Percentiles rank a stretch among this genome's conserved stretches.
phyloP scores from a whole-genome alignment of 768 basidiomycete species.

The Termitomyces sp. region DNA sequence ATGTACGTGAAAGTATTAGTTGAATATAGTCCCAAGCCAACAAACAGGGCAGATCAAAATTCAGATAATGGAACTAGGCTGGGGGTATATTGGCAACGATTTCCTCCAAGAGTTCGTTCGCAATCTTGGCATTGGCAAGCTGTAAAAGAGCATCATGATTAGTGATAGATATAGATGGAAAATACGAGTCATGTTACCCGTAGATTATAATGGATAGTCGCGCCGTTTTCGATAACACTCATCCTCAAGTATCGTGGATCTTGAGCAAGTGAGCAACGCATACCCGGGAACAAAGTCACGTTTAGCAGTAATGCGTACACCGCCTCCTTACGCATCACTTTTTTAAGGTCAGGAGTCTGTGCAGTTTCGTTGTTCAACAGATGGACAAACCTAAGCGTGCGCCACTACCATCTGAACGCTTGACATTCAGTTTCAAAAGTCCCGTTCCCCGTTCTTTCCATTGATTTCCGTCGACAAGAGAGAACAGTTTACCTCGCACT shows the following conservation, averaged over 20 bases:
- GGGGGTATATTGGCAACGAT: constrained; percentile 45
- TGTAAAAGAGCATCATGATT: constrained; percentile 20
- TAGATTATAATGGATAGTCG: constrained; percentile 68
- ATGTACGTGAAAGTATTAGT: constrained; percentile 11
- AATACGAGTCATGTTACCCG: constrained; percentile 43
- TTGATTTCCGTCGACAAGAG: constrained; percentile 49
- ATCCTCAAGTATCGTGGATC: constrained; percentile 79
- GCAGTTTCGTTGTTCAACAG: background rate
- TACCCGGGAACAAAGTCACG: constrained; percentile 71
- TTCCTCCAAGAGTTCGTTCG: constrained; percentile 60
- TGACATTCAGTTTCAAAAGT: constrained; percentile 64
- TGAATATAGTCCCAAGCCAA: constrained; percentile 7
- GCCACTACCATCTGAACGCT: constrained; percentile 54
- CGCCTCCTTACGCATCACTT: constrained; percentile 86
- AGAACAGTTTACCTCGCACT: constrained; percentile 72
- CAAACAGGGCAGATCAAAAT: background rate
- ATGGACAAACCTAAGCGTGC: constrained; percentile 58
- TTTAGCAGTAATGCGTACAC: constrained; percentile 73
- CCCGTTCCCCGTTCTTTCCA: constrained; percentile 83
- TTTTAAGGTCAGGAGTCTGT: background rate
- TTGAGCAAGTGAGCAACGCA: constrained; percentile 67
- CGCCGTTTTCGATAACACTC: constrained; percentile 60
- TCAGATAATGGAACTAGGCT: constrained; percentile 13
- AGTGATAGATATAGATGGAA: constrained; percentile 3
- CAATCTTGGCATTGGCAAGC: constrained; percentile 68